phyloP scores from a whole-genome alignment of 805 yeast species.

The Candida alai region DNA sequence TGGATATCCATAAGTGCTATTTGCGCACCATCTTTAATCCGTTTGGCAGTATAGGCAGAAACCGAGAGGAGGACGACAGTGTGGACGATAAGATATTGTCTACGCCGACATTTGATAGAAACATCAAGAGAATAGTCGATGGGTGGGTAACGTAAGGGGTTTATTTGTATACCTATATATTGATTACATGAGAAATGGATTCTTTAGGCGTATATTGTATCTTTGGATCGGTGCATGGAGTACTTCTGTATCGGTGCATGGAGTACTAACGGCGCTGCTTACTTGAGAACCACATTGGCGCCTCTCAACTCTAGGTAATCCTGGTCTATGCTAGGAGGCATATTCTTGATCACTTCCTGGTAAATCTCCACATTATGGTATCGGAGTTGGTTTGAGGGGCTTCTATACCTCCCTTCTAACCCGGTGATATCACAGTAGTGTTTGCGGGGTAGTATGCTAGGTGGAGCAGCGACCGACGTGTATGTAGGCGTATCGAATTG shows the following conservation, averaged over 20 bases:
- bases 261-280: no score
- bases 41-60: constrained; percentile 33
- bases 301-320: constrained; percentile 83
- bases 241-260: constrained; percentile 1
- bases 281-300: constrained; percentile 79
- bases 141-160: not conserved
- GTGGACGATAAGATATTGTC: constrained; percentile 24
- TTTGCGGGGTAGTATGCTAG: constrained; percentile 74
- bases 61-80: constrained; percentile 11
- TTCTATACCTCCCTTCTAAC: constrained; percentile 67
- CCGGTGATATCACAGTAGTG: constrained; percentile 95
- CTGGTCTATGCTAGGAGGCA: constrained; percentile 92
- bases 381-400: constrained; percentile 70
- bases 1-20: constrained; percentile 50
- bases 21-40: constrained; percentile 60
- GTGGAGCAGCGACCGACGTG: constrained; percentile 76
- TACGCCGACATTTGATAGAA: constrained; percentile 27
- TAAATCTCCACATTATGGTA: constrained; percentile 82
- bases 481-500: constrained; percentile 59
- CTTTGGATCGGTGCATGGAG: not conserved
- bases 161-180: not conserved
- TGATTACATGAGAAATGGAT: not conserved
- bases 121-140: constrained; percentile 23
- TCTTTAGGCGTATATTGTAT: not conserved
- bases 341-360: constrained; percentile 62